Evolutionary conservation across 441 rosid genomes (phyloP).

Genomic region (Erodium moschatum): DNA sequence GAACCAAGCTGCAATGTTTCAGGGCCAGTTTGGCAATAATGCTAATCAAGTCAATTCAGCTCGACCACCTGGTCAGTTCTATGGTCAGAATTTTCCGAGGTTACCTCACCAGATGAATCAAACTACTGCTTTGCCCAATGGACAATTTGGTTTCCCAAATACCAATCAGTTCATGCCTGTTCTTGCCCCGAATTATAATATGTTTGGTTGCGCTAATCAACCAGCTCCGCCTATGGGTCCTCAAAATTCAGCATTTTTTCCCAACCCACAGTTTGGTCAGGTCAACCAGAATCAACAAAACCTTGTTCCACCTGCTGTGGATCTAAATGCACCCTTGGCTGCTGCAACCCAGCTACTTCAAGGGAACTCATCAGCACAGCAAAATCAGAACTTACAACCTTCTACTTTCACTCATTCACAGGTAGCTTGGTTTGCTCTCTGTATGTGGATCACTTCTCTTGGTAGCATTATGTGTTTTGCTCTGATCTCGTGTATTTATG

Average conservation of each 20-base stretch:
- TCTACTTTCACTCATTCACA: conserved; percentile 26
- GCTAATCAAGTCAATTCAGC: conserved; percentile 27
- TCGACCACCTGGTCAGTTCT: conserved; percentile 28
- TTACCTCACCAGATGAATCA: conserved; percentile 36
- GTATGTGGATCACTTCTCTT: neutral
- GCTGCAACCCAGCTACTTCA: conserved; percentile 8
- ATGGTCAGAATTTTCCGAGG: conserved; percentile 29
- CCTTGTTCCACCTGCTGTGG: conserved; percentile 23
- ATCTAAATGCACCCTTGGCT: conserved; percentile 19
- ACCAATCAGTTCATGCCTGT: conserved; percentile 32
- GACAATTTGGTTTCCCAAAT: conserved; percentile 28
- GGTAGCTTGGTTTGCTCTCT: conserved; percentile 31
- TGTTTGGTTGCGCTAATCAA: neutral
- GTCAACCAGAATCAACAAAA: conserved; percentile 35
- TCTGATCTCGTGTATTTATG: neutral
- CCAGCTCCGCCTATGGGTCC: conserved; percentile 11
- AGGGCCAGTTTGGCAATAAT: conserved; percentile 14
- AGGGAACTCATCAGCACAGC: conserved; percentile 7
- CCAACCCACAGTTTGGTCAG: conserved; percentile 34
- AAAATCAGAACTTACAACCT: conserved; percentile 25
- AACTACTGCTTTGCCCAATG: conserved; percentile 29
- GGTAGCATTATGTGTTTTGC: neutral
- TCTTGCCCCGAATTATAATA: conserved; percentile 20
- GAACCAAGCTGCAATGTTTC: conserved; percentile 20
- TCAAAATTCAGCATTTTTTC: conserved; percentile 30